These are phyloP conservation scores for Sanguinoderma infundibulare DNA, from an alignment of 1,284 basidiomycete species.

Conservation along the genomic window DNA sequence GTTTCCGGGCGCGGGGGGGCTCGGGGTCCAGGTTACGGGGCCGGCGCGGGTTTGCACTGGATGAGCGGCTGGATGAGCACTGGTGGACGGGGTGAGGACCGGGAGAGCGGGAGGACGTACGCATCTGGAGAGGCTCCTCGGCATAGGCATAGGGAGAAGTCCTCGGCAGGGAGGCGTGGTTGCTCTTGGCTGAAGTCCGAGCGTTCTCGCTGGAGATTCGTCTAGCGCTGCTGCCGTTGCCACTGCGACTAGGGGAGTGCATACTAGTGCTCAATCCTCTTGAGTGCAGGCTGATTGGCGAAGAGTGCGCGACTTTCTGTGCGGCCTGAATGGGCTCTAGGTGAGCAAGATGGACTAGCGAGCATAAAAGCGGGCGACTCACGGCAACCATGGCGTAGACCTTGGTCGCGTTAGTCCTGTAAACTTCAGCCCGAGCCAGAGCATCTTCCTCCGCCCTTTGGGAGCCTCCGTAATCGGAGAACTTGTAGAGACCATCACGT, in stretches of 20 bases:
- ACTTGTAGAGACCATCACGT: slow-evolving; percentile 2
- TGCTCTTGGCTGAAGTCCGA: neutral
- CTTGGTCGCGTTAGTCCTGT: neutral
- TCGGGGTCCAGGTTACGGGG: slow-evolving; percentile 4
- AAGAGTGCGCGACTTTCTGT: neutral
- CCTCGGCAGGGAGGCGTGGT: neutral
- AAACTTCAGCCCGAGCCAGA: slow-evolving; percentile 2
- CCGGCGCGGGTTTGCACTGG: slow-evolving; percentile 10
- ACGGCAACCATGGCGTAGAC: slow-evolving; percentile 5
- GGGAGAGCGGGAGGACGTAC: neutral
- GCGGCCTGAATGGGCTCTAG: neutral
- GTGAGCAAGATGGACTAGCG: neutral
- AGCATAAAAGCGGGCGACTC: neutral
- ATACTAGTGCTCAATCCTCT: neutral
- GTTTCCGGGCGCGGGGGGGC: neutral
- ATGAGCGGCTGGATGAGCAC: neutral
- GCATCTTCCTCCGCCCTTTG: slow-evolving; percentile 10
- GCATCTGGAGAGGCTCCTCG: slow-evolving; percentile 4
- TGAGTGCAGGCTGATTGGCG: neutral
- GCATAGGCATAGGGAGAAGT: neutral
- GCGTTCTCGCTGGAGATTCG: slow-evolving; percentile 1
- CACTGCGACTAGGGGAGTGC: neutral
- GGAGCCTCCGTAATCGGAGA: slow-evolving; percentile 9
- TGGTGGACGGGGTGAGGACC: no score
- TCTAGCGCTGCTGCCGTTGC: neutral